These are phyloP conservation scores for Eucalyptus coolabah DNA, from an alignment of 345 rosid species.

Conservation along the genomic window DNA sequence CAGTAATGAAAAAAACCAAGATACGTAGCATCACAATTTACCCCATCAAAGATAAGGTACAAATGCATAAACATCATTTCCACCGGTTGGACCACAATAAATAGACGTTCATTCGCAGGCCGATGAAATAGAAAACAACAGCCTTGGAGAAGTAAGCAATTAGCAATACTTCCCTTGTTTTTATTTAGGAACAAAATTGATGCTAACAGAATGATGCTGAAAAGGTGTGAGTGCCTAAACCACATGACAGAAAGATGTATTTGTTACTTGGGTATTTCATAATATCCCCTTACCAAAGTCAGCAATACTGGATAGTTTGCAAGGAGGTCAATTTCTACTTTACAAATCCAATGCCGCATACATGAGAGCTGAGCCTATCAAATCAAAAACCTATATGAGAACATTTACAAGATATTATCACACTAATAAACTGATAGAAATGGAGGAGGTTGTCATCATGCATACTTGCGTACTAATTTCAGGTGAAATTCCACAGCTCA, in stretches of 20 bases:
- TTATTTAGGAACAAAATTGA: background rate
- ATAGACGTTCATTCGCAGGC: background rate
- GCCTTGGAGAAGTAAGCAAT: background rate
- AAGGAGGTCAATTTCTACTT: background rate
- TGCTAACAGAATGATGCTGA: background rate
- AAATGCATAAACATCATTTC: background rate
- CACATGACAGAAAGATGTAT: background rate
- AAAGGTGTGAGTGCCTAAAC: background rate
- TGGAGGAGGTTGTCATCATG: too few relatives aligned
- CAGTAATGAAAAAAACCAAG: too few relatives aligned
- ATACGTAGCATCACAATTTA: background rate
- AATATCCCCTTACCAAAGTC: background rate
- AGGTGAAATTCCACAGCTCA: too few relatives aligned
- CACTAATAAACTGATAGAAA: too few relatives aligned
- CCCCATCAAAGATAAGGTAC: background rate
- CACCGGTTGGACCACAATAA: background rate
- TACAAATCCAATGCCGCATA: background rate
- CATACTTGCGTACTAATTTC: too few relatives aligned
- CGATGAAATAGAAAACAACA: background rate
- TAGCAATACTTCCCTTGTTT: background rate
- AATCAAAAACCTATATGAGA: too few relatives aligned
- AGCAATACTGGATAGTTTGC: rapidly evolving
- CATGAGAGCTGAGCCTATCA: too few relatives aligned
- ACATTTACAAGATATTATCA: too few relatives aligned
- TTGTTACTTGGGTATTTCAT: background rate